phyloP scores from a whole-genome alignment of 345 rosid species.

The Eucalyptus fibrosa region DNA sequence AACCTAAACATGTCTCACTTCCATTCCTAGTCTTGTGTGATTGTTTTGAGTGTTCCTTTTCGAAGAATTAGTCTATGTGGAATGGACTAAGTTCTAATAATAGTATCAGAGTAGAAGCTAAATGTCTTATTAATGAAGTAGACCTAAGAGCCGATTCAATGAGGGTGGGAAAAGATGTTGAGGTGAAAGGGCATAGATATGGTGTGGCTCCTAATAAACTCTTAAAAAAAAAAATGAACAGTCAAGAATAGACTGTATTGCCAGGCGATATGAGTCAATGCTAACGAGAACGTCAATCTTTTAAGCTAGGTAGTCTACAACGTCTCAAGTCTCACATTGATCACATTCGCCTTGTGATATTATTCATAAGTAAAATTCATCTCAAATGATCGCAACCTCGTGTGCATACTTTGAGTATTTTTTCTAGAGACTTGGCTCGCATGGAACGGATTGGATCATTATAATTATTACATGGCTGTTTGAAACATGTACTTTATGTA shows the following conservation, averaged over 20 bases:
- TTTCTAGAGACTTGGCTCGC: not conserved
- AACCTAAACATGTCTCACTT: not conserved
- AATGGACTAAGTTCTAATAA: not conserved
- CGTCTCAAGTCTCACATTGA: not conserved
- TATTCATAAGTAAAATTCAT: not conserved
- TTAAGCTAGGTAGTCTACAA: not conserved
- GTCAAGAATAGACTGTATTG: not conserved
- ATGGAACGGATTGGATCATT: not conserved
- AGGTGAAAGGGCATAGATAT: not conserved
- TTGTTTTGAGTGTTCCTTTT: not conserved
- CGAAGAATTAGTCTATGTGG: not conserved
- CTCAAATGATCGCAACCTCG: not conserved
- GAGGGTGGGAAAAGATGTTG: not conserved
- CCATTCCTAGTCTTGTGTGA: not conserved
- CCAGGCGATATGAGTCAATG: not conserved
- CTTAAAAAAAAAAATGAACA: fast-evolving
- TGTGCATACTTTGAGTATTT: not conserved
- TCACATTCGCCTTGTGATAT: not conserved
- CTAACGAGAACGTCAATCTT: not conserved
- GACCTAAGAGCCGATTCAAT: not conserved
- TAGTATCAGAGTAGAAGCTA: not conserved
- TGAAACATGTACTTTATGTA: not conserved
- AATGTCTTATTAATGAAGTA: not conserved
- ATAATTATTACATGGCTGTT: not conserved
- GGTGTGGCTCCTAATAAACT: not conserved